Percentiles rank a stretch among this genome's conserved stretches.
Evolutionary conservation across 495 filamentous ascomycete genomes (phyloP).

Genomic region (Darksidea phi): DNA sequence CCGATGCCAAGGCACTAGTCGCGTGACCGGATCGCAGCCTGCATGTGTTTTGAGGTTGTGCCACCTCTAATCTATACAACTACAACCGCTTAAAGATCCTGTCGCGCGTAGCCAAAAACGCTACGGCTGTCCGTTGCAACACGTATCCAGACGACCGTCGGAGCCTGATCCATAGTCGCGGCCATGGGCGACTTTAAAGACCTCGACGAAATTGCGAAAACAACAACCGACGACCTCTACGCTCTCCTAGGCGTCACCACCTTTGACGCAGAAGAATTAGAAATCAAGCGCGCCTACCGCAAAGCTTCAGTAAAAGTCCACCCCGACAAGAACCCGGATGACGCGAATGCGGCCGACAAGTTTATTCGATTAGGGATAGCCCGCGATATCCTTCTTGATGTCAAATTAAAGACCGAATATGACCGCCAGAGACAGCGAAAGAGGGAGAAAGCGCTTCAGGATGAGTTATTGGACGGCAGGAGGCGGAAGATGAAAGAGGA

Average conservation of each 20-base stretch:
- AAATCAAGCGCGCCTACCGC: slow-evolving; percentile 84
- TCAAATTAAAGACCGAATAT: slow-evolving; percentile 61
- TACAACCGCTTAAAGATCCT: too few species aligned
- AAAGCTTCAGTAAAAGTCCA: slow-evolving; percentile 87
- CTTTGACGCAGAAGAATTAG: slow-evolving; percentile 60
- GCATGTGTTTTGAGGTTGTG: neutral
- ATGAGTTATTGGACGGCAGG: slow-evolving; percentile 63
- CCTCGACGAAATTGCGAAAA: slow-evolving; percentile 57
- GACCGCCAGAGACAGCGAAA: slow-evolving; percentile 66
- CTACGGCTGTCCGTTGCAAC: neutral
- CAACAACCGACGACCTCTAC: slow-evolving; percentile 73
- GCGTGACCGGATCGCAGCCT: neutral
- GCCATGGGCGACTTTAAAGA: slow-evolving; percentile 51
- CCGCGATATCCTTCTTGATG: slow-evolving; percentile 68
- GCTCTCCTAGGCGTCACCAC: slow-evolving; percentile 66
- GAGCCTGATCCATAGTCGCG: neutral
- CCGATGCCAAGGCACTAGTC: too few species aligned
- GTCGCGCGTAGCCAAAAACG: neutral
- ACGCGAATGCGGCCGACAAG: slow-evolving; percentile 61
- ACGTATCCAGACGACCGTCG: neutral
- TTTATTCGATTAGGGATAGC: slow-evolving; percentile 74
- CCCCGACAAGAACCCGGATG: slow-evolving; percentile 73
- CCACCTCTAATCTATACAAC: neutral
- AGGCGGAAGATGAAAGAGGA: slow-evolving; percentile 75
- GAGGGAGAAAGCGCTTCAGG: slow-evolving; percentile 59